phyloP scores from a whole-genome alignment of 768 basidiomycete species.

The Xerocomellus amylosporus region DNA sequence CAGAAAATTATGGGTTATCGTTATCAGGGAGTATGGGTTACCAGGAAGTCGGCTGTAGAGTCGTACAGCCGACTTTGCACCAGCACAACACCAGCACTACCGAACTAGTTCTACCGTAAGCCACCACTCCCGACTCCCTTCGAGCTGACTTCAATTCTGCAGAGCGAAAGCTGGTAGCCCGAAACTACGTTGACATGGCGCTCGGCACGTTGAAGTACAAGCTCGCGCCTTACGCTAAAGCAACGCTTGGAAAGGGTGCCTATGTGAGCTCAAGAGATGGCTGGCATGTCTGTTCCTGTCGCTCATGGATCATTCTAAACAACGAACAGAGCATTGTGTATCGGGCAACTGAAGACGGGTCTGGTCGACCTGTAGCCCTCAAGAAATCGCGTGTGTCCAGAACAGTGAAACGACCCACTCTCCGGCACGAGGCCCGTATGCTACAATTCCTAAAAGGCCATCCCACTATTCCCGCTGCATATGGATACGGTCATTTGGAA shows the following conservation, averaged over 20 bases:
- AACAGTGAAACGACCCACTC: not conserved
- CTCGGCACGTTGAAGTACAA: not conserved
- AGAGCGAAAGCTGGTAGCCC: too few relatives aligned
- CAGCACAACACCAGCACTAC: too few relatives aligned
- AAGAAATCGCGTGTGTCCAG: slow-evolving; percentile 1
- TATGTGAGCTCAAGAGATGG: not conserved
- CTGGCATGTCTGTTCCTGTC: not conserved
- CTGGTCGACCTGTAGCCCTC: not conserved
- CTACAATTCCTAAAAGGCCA: not conserved
- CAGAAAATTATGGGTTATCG: too few relatives aligned
- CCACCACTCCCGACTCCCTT: too few relatives aligned
- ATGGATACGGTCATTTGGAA: not conserved
- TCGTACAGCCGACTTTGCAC: too few relatives aligned
- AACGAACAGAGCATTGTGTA: not conserved
- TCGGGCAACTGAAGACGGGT: not conserved
- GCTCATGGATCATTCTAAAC: not conserved
- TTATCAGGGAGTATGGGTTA: too few relatives aligned
- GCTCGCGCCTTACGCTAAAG: slow-evolving; percentile 1
- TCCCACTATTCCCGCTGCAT: not conserved
- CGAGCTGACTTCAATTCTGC: too few relatives aligned
- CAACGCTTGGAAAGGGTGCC: not conserved
- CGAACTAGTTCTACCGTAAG: too few relatives aligned
- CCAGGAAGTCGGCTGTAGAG: too few relatives aligned
- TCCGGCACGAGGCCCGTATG: not conserved
- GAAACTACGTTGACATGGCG: too few relatives aligned